phyloP scores from a whole-genome alignment of 768 basidiomycete genomes.

The Pilatotrama ljubarskyi region DNA sequence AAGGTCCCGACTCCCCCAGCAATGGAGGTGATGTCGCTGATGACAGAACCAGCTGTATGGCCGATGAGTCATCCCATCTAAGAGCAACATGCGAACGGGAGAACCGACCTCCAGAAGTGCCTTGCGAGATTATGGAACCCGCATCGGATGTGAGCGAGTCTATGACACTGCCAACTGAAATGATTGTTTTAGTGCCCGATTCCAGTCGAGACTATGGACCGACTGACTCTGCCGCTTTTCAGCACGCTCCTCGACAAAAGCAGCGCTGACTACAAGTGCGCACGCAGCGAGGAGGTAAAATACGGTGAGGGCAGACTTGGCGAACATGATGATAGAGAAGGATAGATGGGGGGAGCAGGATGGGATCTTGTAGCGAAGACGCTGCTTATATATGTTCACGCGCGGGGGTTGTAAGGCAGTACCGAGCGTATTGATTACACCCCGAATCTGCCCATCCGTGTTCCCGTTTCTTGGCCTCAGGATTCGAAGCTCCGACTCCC shows the following conservation, averaged over 20 bases:
- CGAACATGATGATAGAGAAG: constrained; percentile 35
- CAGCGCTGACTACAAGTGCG: constrained; percentile 33
- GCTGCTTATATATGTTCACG: no score
- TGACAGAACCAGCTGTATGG: constrained; percentile 23
- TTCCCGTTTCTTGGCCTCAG: no score
- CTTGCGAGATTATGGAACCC: constrained; percentile 1
- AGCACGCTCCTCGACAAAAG: constrained; percentile 34
- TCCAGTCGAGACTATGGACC: neutral
- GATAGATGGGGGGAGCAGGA: constrained; percentile 7
- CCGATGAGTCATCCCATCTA: no score
- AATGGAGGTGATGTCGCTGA: constrained; percentile 30
- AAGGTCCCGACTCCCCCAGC: constrained; percentile 35
- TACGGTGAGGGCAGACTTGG: constrained; percentile 33
- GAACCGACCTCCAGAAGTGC: constrained; percentile 2
- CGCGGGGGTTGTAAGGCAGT: no score
- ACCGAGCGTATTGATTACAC: no score
- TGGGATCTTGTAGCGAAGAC: neutral
- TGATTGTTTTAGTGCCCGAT: neutral
- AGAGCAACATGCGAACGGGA: no score
- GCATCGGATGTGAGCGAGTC: constrained; percentile 3
- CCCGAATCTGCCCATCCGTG: no score
- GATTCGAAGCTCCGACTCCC: no score
- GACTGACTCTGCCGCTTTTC: constrained; percentile 35
- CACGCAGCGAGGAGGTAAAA: constrained; percentile 21
- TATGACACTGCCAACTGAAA: constrained; percentile 1